Evolutionary conservation across 2,329 filamentous ascomycete species (phyloP).

Genomic region (Acrocalymma vagum): DNA sequence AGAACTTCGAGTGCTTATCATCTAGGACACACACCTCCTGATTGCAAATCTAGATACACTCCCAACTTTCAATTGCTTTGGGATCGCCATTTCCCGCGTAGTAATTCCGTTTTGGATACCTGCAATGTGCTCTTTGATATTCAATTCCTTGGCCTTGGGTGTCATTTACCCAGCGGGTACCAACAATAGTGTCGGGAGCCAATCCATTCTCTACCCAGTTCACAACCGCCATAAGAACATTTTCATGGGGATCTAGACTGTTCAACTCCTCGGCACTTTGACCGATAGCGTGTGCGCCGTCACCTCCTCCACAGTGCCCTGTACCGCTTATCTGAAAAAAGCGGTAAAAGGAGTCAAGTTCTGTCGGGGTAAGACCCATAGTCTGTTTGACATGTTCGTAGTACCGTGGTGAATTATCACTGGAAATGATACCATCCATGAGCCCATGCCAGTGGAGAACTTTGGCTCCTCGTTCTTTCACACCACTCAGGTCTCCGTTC

Average conservation of each 20-base stretch:
- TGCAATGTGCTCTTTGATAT: constrained; percentile 47
- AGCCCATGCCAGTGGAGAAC: constrained; percentile 58
- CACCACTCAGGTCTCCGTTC: constrained; percentile 50
- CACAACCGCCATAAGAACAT: constrained; percentile 58
- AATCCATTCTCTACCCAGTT: constrained; percentile 55
- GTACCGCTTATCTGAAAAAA: constrained; percentile 63
- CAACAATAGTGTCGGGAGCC: constrained; percentile 51
- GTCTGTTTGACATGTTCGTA: constrained; percentile 58
- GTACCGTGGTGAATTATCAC: constrained; percentile 56
- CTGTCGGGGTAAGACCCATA: constrained; percentile 44
- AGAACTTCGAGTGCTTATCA: background rate
- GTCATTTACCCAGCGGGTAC: constrained; percentile 41
- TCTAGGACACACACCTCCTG: background rate
- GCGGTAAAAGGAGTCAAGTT: constrained; percentile 57
- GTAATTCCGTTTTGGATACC: constrained; percentile 44
- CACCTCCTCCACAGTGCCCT: constrained; percentile 60
- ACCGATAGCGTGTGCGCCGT: constrained; percentile 52
- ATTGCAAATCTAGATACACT: constrained; percentile 29
- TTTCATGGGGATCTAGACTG: constrained; percentile 49
- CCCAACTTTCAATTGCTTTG: constrained; percentile 39
- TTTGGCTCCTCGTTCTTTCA: constrained; percentile 52
- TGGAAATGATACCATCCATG: constrained; percentile 55
- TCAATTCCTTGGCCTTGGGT: constrained; percentile 36
- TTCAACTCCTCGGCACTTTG: constrained; percentile 26
- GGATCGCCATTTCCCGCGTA: constrained; percentile 43